Base-by-base conservation (phyloP, 495 filamentous ascomycete species). In the Immersiella caudata region DNA sequence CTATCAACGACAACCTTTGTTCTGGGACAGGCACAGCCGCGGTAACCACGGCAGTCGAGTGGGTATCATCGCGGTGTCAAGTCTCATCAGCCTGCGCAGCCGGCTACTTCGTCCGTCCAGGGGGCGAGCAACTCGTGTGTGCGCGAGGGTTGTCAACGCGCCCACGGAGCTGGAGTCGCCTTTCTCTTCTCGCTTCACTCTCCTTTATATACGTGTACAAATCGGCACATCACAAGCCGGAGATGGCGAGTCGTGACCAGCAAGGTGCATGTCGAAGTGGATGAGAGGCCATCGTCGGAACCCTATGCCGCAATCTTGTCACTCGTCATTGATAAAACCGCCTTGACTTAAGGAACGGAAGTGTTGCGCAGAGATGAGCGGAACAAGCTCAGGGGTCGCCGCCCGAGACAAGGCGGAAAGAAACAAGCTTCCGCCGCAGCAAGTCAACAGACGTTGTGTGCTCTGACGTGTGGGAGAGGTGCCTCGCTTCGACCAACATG, bases 11-110 rank as follows among this genome's bases (percentile, higher is more conserved):
- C 60, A 21, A 50, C 60, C 52, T 22, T 22, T 55, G 3, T 26
- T 24, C 18, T 25, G 20, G 35, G n/a, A 16, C 63, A 65, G 49
- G 25, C 22, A 57, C 51, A 58, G 52, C 63, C 63, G 63, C 63
- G 33, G 14, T 50, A 62, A n/a, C 60, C 60, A 62, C 12, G 35
- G 21, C 21, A 50, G n/a, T 50, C 35, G 29, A 33, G 22, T 33
- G 35, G 20, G 36, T 16, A 49, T 49, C 35, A 49, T 26, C 16
- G 40, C 21, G 20, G 18, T 20, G n/a, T 5, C 52, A n/a, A 26
- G 63, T 22, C 63, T 20, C 51, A 52, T 25, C 24, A 29, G n/a
- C 27, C 22, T 40, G 49, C 16, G 14, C 22, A 9, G 35, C 12
- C 49, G 8, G 24, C 22, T 11, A 22, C 36, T 33, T 14, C 11